Evolutionary conservation across 2,329 filamentous ascomycete species (phyloP).

Genomic region (Paracorniculantispora psalliotae): DNA sequence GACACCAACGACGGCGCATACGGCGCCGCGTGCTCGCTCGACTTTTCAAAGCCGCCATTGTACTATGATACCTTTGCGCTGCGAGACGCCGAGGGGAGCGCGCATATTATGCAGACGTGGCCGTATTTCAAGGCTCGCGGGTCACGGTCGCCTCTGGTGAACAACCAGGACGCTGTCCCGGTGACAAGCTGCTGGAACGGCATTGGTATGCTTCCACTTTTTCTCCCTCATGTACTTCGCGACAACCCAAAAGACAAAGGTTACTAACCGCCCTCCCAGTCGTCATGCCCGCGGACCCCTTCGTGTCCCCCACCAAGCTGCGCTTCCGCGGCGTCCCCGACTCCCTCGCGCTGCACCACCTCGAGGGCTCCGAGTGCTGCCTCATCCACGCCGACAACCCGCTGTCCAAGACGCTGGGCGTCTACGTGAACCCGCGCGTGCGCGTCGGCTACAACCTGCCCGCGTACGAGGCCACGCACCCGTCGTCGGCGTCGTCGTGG

Average conservation of each 20-base stretch:
- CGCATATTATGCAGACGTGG: conserved; percentile 50
- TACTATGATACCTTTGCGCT: conserved; percentile 62
- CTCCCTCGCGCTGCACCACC: conserved; percentile 54
- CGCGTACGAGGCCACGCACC: conserved; percentile 48
- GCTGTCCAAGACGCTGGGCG: conserved; percentile 45
- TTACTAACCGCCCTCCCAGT: conserved; percentile 22
- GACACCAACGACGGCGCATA: conserved; percentile 54
- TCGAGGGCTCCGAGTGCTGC: conserved; percentile 78
- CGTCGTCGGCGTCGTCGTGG: conserved; percentile 34
- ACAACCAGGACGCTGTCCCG: conserved; percentile 40
- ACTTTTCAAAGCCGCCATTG: conserved; percentile 48
- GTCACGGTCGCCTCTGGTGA: conserved; percentile 51
- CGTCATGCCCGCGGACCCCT: conserved; percentile 50
- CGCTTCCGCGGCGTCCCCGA: conserved; percentile 62
- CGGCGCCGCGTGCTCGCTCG: conserved; percentile 57
- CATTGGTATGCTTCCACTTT: conserved; percentile 26
- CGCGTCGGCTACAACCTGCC: conserved; percentile 57
- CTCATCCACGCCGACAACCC: conserved; percentile 70
- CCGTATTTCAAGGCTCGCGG: conserved; percentile 50
- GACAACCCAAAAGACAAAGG: not conserved
- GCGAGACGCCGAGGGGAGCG: conserved; percentile 47
- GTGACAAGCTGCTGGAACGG: conserved; percentile 44
- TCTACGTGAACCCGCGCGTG: conserved; percentile 66
- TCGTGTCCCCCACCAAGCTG: conserved; percentile 42
- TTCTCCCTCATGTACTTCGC: not conserved